phyloP scores from a whole-genome alignment of 805 yeast species.

The Alloascoidea hylecoeti region DNA sequence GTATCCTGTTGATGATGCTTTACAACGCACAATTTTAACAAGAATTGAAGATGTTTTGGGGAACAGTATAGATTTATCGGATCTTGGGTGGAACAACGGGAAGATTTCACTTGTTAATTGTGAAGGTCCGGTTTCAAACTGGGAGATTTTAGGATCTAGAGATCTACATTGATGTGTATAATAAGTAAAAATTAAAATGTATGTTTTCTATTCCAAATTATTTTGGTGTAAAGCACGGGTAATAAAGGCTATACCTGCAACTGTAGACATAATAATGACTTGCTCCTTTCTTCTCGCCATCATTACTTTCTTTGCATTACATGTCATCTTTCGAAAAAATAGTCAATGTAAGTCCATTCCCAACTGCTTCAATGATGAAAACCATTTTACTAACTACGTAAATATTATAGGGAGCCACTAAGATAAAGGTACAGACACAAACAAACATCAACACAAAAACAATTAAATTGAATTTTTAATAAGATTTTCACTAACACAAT shows the following conservation, averaged over 20 bases:
- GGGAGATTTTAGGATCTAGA: constrained; percentile 45
- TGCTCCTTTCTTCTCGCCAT: too few relatives aligned
- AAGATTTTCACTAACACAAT: not conserved
- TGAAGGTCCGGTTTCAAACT: constrained; percentile 56
- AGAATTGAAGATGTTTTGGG: constrained; percentile 55
- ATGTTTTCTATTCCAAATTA: too few relatives aligned
- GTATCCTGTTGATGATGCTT: constrained; percentile 54
- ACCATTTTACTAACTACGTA: not conserved
- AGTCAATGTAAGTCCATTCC: not conserved
- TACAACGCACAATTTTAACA: constrained; percentile 45
- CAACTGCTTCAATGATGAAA: not conserved
- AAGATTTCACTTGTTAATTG: constrained; percentile 54
- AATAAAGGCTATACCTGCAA: too few relatives aligned
- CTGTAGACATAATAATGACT: too few relatives aligned
- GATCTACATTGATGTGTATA: constrained; percentile 21
- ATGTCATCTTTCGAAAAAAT: not conserved
- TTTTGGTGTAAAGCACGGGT: too few relatives aligned
- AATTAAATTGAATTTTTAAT: not conserved
- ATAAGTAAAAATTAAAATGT: too few relatives aligned
- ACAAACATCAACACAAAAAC: not conserved
- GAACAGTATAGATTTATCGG: constrained; percentile 8
- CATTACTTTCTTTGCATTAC: not conserved
- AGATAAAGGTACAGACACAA: not conserved
- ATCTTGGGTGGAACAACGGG: constrained; percentile 54
- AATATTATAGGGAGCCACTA: not conserved